These are phyloP conservation scores for Atalantia buxifolia DNA, from an alignment of 345 rosid species.

Conservation along the genomic window DNA sequence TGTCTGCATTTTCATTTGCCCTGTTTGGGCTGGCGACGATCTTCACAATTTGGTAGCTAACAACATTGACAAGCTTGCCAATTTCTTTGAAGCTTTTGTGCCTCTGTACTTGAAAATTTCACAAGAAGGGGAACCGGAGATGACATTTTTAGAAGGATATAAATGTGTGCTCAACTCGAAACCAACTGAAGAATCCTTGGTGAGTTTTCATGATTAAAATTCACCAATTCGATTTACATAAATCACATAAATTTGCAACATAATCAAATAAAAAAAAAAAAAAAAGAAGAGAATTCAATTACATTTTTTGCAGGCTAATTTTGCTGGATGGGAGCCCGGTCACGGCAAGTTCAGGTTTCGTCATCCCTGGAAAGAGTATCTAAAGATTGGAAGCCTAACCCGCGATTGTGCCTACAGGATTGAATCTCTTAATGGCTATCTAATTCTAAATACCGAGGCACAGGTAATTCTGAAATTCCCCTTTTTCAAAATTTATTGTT, in stretches of 20 bases:
- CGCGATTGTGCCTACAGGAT: conserved; percentile 40
- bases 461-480: background rate
- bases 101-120: conserved; percentile 12
- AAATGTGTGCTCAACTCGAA: conserved; percentile 27
- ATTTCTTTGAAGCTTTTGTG: conserved; percentile 24
- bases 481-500: background rate
- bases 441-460: background rate
- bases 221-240: too few species aligned
- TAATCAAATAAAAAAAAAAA: too few species aligned
- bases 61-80: conserved; percentile 19
- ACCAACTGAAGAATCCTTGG: conserved; percentile 31
- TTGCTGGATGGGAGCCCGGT: conserved; percentile 41
- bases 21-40: conserved; percentile 19
- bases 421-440: conserved; percentile 25
- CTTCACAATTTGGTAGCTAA: conserved; percentile 12
- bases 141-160: conserved; percentile 18
- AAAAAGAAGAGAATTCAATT: background rate
- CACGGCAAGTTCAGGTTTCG: conserved; percentile 37
- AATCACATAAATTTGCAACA: background rate
- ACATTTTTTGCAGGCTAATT: conserved; percentile 27
- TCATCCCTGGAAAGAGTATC: conserved; percentile 45
- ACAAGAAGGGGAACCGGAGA: background rate
- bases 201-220: conserved; percentile 1
- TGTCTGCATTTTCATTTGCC: conserved; percentile 15
- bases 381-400: conserved; percentile 25